Evolutionary conservation across 1,284 basidiomycete genomes (phyloP).

Genomic region (Neolentinus lepideus): DNA sequence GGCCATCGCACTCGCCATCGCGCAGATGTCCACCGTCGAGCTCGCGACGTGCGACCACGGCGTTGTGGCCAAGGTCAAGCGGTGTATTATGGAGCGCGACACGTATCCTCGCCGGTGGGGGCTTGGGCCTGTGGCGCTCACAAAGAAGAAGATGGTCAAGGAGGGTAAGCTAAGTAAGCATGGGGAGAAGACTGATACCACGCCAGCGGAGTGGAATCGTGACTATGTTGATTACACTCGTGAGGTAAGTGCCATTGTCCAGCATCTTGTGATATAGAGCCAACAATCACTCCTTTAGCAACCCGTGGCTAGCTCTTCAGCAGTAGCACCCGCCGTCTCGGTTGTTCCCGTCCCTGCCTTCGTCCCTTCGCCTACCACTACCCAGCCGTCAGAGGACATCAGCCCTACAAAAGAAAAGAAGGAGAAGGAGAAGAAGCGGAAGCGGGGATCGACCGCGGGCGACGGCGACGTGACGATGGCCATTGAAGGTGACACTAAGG

Average conservation of each 20-base stretch:
- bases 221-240: slow-evolving; percentile 91
- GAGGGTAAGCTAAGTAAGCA: slow-evolving; percentile 96
- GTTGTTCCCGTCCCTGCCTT: slow-evolving; percentile 18
- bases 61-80: slow-evolving; percentile 98
- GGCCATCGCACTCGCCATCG: slow-evolving; percentile 94
- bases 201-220: slow-evolving; percentile 86
- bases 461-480: slow-evolving; percentile 36
- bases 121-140: slow-evolving; percentile 90
- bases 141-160: slow-evolving; percentile 98
- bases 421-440: slow-evolving; percentile 72
- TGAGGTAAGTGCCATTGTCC: slow-evolving; percentile 29
- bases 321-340: slow-evolving; percentile 20
- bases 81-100: slow-evolving; percentile 99
- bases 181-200: slow-evolving; percentile 88
- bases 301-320: slow-evolving; percentile 38
- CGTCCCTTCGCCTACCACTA: slow-evolving; percentile 15
- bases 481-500: slow-evolving; percentile 26
- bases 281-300: slow-evolving; percentile 22
- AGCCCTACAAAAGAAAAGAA: slow-evolving; percentile 42
- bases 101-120: slow-evolving; percentile 99
- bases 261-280: slow-evolving; percentile 4
- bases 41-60: slow-evolving; percentile 98
- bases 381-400: slow-evolving; percentile 22
- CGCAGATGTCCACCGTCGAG: slow-evolving; percentile 99
- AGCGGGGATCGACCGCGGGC: slow-evolving; percentile 48